Conservation (phyloP, 441 rosid genomes). For the Jatropha multifida region DNA sequence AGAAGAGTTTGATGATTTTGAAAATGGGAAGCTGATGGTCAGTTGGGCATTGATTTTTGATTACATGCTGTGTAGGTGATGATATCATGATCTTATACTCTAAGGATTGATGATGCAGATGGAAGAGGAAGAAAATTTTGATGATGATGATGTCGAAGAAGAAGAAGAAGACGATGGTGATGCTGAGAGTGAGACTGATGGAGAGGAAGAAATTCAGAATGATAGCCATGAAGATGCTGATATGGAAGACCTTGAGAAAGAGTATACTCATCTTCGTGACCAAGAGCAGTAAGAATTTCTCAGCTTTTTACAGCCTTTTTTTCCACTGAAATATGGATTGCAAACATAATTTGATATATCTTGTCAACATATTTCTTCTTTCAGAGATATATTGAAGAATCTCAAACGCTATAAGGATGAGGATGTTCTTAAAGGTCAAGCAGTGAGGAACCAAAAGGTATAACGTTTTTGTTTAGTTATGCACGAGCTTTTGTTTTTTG, state of each 20-base stretch:
- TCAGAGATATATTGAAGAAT: slow-evolving; percentile 67
- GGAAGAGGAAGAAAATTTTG: slow-evolving; percentile 29
- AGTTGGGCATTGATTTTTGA: neutral
- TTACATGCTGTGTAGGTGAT: neutral
- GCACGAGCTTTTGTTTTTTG: neutral
- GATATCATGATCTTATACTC: neutral
- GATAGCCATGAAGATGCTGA: slow-evolving; percentile 44
- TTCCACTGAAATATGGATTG: neutral
- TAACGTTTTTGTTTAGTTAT: slow-evolving; percentile 1
- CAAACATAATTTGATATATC: neutral
- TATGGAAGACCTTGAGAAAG: slow-evolving; percentile 89
- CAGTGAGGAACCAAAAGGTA: slow-evolving; percentile 94
- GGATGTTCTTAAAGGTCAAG: slow-evolving; percentile 84
- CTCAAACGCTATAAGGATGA: slow-evolving; percentile 77
- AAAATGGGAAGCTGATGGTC: slow-evolving; percentile 25
- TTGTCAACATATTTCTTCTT: slow-evolving; percentile 4
- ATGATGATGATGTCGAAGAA: slow-evolving; percentile 28
- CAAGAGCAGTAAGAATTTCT: slow-evolving; percentile 63
- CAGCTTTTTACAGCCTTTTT: neutral
- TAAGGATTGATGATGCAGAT: slow-evolving; percentile 8
- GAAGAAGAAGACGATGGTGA: slow-evolving; percentile 27
- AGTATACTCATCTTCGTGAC: slow-evolving; percentile 60
- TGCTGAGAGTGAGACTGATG: slow-evolving; percentile 31
- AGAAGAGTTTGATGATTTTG: slow-evolving; percentile 44
- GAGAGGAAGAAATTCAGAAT: slow-evolving; percentile 31